phyloP scores from a whole-genome alignment of 2,329 filamentous ascomycete genomes.

The Colletotrichum sp. region DNA sequence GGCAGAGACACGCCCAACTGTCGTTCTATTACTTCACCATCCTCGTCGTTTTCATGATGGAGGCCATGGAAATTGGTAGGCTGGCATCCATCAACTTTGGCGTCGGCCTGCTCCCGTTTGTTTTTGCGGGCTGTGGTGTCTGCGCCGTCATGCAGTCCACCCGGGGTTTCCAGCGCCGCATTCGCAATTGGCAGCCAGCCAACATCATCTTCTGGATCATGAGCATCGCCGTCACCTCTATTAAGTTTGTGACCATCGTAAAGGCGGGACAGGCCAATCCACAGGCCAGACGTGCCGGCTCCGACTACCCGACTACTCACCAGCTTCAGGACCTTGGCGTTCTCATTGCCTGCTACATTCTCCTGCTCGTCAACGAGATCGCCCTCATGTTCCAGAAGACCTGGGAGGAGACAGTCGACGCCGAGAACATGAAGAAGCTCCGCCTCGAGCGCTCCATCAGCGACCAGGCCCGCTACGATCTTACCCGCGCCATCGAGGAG shows the following conservation, averaged over 20 bases:
- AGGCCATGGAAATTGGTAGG: constrained; percentile 28
- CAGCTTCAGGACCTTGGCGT: constrained; percentile 28
- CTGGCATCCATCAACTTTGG: constrained; percentile 22
- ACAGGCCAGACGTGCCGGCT: constrained; percentile 8
- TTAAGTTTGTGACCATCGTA: constrained; percentile 24
- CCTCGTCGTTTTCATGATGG: constrained; percentile 25
- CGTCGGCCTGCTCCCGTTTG: constrained; percentile 25
- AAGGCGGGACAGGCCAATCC: constrained; percentile 2
- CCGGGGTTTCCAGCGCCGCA: constrained; percentile 16
- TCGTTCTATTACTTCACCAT: constrained; percentile 28
- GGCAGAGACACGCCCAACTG: constrained; percentile 22
- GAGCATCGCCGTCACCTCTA: constrained; percentile 24
- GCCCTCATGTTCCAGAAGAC: constrained; percentile 21
- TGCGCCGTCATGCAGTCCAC: constrained; percentile 24
- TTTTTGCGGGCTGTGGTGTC: constrained; percentile 24
- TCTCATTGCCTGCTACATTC: constrained; percentile 23
- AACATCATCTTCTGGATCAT: constrained; percentile 26
- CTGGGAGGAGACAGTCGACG: constrained; percentile 15
- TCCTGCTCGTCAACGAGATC: constrained; percentile 22
- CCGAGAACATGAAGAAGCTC: constrained; percentile 14
- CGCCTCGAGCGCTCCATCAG: constrained; percentile 16
- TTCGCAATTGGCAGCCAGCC: constrained; percentile 25
- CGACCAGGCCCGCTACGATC: constrained; percentile 17
- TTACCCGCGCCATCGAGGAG: constrained; percentile 18
- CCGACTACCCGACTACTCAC: constrained; percentile 26